Base-by-base conservation (phyloP, 2,329 filamentous ascomycete species). In the Pseudogymnoascus sp. region DNA sequence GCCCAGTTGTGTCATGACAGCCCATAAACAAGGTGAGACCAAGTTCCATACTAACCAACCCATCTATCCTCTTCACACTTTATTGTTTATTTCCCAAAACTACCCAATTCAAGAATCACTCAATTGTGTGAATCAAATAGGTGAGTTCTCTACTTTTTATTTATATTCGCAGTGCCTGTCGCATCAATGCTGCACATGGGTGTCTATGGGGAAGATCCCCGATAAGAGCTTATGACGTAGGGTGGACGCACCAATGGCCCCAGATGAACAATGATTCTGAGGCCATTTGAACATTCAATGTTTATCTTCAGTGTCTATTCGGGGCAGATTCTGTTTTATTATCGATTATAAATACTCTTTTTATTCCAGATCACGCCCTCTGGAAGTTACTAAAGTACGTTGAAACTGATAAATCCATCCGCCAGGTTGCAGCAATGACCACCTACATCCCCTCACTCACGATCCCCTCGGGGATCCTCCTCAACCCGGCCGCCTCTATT, bases 361-460 rank as follows among this genome's bases (percentile, higher is more conserved):
- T 2, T 33, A 9, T 21, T 15, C 50, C 4, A 21, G 10, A 15
- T 4, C n/a, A 56, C n/a, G 17, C 29, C 6, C 1, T 56, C 10
- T 1, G 9, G 21, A 56, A 4, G 10, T 10, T 13, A 56, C 26
- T 3, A 4, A 56, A 33, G 26, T 21, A 7, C 5, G 2, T 31
- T 13, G 29, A 56, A 56, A 56, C 50, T 56, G 29, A 56, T 56
- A 56, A 56, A 56, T 15, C 3, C 17, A 56, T 56, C 26, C 10
- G 4, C 23, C 33, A 60, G 37, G 63, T 63, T 64, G 61, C 64
- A 75, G 81, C 66, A 50, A 96, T 95, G 90, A 93, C 89, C 10
- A 87, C 89, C 66, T 88, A 89, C 75, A 85, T 95, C 65, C 87
- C 89, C n/a, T 87, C 85, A 40, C 77, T 96, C 67, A 92, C 89